Conservation (phyloP, 169 alveolate genomes). For the Cryptosporidium bovis region DNA sequence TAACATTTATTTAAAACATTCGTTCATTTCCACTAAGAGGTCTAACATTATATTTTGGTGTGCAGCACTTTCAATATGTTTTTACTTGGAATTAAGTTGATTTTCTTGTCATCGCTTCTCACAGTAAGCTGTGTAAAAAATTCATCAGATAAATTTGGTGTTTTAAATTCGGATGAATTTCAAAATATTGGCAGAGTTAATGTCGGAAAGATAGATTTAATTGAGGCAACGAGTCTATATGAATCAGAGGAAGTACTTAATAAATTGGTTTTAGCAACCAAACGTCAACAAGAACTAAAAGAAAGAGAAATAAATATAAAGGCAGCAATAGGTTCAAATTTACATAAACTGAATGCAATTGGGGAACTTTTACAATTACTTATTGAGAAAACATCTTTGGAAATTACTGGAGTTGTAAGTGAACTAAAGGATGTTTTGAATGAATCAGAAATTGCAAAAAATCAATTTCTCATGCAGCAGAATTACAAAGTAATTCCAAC, state of each 20-base stretch:
- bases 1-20: no score
- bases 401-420: slow-evolving; percentile 36
- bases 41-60: no score
- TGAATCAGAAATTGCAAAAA: slow-evolving; percentile 43
- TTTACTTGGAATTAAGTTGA: not conserved
- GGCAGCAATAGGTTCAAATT: slow-evolving; percentile 68
- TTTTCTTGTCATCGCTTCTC: not conserved
- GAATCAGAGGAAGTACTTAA: slow-evolving; percentile 53
- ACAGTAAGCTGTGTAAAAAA: not conserved
- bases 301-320: slow-evolving; percentile 68
- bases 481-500: slow-evolving; percentile 67
- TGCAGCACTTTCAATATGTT: no score
- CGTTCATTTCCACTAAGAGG: no score
- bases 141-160: not conserved
- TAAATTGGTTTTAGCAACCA: slow-evolving; percentile 41
- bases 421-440: slow-evolving; percentile 40
- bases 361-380: slow-evolving; percentile 47
- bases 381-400: slow-evolving; percentile 51
- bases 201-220: slow-evolving; percentile 60
- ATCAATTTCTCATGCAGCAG: slow-evolving; percentile 27
- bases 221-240: slow-evolving; percentile 59
- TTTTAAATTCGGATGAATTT: not conserved
- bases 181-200: slow-evolving; percentile 45
- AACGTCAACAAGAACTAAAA: slow-evolving; percentile 62
- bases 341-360: slow-evolving; percentile 65